phyloP scores from a whole-genome alignment of 176 grass and related monocot species.

The Stipa capillata region DNA sequence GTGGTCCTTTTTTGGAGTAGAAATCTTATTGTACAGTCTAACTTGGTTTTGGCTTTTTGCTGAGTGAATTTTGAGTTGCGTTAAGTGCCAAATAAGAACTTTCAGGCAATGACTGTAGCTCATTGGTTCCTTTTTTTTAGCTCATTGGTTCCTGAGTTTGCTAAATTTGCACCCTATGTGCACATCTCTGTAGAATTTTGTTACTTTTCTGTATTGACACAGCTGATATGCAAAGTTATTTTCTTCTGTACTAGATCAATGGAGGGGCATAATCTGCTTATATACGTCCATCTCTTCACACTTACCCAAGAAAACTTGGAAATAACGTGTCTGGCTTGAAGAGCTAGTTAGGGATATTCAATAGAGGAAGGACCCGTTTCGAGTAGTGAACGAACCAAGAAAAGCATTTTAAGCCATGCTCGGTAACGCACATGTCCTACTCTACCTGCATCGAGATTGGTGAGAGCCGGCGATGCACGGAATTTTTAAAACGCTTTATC shows the following conservation, averaged over 20 bases:
- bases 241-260: neutral
- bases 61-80: neutral
- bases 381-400: too few species aligned
- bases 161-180: neutral
- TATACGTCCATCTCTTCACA: neutral
- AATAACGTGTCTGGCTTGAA: neutral
- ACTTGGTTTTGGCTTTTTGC: constrained; percentile 5
- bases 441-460: too few species aligned
- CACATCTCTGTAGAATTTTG: neutral
- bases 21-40: constrained; percentile 25
- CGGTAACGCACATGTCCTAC: too few species aligned
- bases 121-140: too few species aligned
- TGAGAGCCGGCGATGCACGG: too few species aligned
- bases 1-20: neutral
- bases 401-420: too few species aligned
- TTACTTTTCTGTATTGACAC: neutral
- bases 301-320: too few species aligned
- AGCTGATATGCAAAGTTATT: neutral
- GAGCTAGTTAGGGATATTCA: neutral
- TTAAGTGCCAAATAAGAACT: constrained; percentile 15
- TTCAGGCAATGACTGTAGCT: constrained; percentile 7
- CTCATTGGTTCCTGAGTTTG: constrained; percentile 15
- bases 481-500: too few species aligned
- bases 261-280: neutral
- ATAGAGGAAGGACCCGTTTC: neutral